Evolutionary conservation across 2,329 filamentous ascomycete genomes (phyloP).

Genomic region (Trichoderma endophyticum): DNA sequence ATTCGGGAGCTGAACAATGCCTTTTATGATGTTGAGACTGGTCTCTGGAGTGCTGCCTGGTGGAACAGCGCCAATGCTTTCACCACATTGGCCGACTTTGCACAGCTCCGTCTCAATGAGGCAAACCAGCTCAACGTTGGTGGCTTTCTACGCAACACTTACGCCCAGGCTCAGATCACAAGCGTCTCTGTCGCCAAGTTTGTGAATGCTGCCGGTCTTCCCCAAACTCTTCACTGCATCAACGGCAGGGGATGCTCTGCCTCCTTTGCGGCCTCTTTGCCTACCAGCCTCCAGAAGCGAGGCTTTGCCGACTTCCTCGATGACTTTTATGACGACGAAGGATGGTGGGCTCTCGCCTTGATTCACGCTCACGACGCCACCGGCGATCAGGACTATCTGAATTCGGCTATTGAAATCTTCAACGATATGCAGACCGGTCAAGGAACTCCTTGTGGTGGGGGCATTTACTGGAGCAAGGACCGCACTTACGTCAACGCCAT

Average conservation of each 20-base stretch:
- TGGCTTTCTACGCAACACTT: slow-evolving; percentile 45
- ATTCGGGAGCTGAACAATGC: slow-evolving; percentile 44
- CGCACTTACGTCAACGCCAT: slow-evolving; percentile 52
- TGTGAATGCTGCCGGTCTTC: slow-evolving; percentile 35
- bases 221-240: slow-evolving; percentile 30
- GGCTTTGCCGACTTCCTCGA: slow-evolving; percentile 46
- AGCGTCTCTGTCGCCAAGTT: slow-evolving; percentile 38
- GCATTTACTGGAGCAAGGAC: slow-evolving; percentile 56
- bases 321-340: slow-evolving; percentile 57
- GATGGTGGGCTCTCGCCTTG: slow-evolving; percentile 63
- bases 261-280: slow-evolving; percentile 28
- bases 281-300: slow-evolving; percentile 25
- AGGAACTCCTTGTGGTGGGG: slow-evolving; percentile 48
- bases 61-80: slow-evolving; percentile 71
- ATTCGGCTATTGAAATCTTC: slow-evolving; percentile 52
- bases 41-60: slow-evolving; percentile 66
- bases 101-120: slow-evolving; percentile 32
- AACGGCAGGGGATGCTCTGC: slow-evolving; percentile 16
- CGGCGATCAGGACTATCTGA: slow-evolving; percentile 48
- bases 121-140: slow-evolving; percentile 39
- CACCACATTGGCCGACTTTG: slow-evolving; percentile 58
- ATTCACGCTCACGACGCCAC: slow-evolving; percentile 57
- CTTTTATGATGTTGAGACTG: slow-evolving; percentile 59
- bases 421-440: slow-evolving; percentile 52
- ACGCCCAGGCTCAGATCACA: slow-evolving; percentile 42